phyloP scores from a whole-genome alignment of 768 basidiomycete species.

The Tephrocybe sp. region DNA sequence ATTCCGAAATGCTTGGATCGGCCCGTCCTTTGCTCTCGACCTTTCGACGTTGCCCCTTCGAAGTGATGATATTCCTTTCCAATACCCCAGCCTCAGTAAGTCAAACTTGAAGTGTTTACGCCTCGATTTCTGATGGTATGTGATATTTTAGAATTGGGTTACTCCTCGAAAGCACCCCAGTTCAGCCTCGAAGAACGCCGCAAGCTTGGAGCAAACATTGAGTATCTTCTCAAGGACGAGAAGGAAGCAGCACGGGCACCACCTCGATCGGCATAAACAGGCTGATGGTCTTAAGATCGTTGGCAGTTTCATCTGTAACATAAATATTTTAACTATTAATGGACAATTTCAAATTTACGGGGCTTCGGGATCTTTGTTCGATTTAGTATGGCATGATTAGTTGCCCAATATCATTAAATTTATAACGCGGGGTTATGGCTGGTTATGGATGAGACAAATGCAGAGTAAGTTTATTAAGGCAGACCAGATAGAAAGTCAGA shows the following conservation, averaged over 20 bases:
- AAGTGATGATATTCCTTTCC: constrained; percentile 54
- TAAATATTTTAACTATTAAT: no score
- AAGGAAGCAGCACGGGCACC: constrained; percentile 71
- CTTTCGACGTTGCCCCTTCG: constrained; percentile 51
- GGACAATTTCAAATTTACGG: no score
- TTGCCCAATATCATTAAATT: no score
- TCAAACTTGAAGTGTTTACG: constrained; percentile 4
- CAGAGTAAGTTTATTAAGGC: no score
- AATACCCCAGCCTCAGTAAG: constrained; percentile 66
- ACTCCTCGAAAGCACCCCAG: constrained; percentile 50
- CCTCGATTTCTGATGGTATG: background rate
- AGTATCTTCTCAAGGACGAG: constrained; percentile 54
- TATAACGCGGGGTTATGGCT: no score
- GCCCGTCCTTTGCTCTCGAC: constrained; percentile 66
- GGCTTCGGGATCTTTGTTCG: no score
- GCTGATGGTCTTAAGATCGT: background rate
- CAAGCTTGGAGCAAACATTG: constrained; percentile 58
- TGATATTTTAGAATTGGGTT: constrained; percentile 55
- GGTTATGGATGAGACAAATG: no score
- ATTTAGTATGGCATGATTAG: no score
- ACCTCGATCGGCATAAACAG: constrained; percentile 14
- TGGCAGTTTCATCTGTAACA: no score
- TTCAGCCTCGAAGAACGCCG: constrained; percentile 60
- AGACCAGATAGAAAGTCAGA: no score
- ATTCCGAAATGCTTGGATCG: constrained; percentile 69